Evolutionary conservation across 1,284 basidiomycete genomes (phyloP), one percentile per base, ranked within the genome.

Genomic region (Vanrija sp.): DNA sequence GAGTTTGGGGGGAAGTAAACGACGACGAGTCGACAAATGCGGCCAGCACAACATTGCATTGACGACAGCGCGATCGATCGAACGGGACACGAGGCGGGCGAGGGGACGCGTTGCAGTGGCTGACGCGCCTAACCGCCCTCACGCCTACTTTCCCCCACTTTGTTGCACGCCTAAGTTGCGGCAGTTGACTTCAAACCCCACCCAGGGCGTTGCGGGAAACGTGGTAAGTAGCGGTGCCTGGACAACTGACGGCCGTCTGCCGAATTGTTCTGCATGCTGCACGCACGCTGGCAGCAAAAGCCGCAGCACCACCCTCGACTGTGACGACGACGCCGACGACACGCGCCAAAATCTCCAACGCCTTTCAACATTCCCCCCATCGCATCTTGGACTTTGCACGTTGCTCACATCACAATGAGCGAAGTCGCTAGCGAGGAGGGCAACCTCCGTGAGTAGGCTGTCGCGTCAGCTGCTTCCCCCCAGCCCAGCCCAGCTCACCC

Each of bases 371-470:
- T 31, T 14, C 9, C 31, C n/a, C n/a, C n/a, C n/a, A n/a, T n/a
- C n/a, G n/a, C n/a, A n/a, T n/a, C n/a, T 14, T 31, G 12, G 12
- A 31, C 7, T 14, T 31, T 12, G 31, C 31, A 31, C 31, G 31
- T 31, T 31, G 31, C 31, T 14, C 31, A 31, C 3, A 19, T 3
- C 36, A 49, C 18, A 19, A 58, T 58, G 56, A 41, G 27, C 8
- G 35, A 48, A 24, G 31, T n/a, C 8, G 20, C 45, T 18, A 16
- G 15, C 20, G 52, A 55, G 19, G 53, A 52, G 22, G 45, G 51
- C 49, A 50, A 37, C 41, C 19, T 54, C 18, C 44, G 59, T 60
- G 42, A 44, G 59, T 50, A 6, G n/a, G n/a, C n/a, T n/a, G n/a
- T 4, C n/a, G 9, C 14, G 2, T 4, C n/a, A 2, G 23, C 22